phyloP scores from a whole-genome alignment of 148 eudicot genomes.

The Hydrangea macrophylla region DNA sequence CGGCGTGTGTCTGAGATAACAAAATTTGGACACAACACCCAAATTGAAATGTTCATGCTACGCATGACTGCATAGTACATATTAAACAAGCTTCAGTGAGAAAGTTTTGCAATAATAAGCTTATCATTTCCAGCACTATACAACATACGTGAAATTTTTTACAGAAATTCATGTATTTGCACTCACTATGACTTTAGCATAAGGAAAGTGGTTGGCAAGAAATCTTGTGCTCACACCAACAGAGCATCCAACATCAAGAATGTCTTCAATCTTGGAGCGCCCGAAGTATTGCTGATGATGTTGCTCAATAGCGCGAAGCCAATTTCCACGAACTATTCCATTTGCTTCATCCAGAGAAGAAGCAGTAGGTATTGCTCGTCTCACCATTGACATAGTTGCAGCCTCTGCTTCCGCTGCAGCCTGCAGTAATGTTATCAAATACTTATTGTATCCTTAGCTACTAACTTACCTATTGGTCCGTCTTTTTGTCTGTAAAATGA shows the following conservation, averaged over 20 bases:
- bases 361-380: slow-evolving; percentile 78
- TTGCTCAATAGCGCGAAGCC: slow-evolving; percentile 76
- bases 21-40: no score
- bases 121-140: background rate
- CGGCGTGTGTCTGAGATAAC: no score
- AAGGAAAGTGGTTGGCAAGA: slow-evolving; percentile 76
- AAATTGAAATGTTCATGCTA: no score
- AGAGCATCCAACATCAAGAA: slow-evolving; percentile 91
- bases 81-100: background rate
- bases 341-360: slow-evolving; percentile 82
- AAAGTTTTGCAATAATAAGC: background rate
- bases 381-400: slow-evolving; percentile 83
- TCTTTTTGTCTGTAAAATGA: no score
- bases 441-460: no score
- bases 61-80: background rate
- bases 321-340: slow-evolving; percentile 85
- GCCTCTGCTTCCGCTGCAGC: slow-evolving; percentile 99
- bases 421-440: slow-evolving; percentile 33
- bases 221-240: slow-evolving; percentile 83
- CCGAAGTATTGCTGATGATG: slow-evolving; percentile 66
- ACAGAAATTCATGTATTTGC: background rate
- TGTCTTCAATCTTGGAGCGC: slow-evolving; percentile 38
- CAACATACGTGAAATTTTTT: background rate
- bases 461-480: no score
- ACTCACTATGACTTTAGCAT: slow-evolving; percentile 70